Conservation (phyloP, 257 asterid species). For the Nicotiana undulata region DNA sequence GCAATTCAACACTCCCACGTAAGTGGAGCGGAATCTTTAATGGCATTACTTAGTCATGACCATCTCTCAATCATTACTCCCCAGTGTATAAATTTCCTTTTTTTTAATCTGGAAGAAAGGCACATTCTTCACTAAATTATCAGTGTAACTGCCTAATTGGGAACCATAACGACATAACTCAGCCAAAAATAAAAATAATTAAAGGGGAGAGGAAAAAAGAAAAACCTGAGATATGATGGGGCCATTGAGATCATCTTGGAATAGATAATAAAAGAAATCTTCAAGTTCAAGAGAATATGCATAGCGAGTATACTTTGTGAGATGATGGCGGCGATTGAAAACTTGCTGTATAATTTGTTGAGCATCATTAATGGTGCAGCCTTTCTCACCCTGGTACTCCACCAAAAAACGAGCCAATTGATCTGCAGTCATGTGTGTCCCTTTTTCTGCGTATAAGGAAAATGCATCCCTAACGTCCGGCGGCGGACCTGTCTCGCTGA, state of each 20-base stretch:
- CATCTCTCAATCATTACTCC: background rate
- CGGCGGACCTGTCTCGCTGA: constrained; percentile 87
- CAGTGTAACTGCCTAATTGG: background rate
- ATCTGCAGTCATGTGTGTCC: constrained; percentile 48
- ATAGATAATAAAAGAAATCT: constrained; percentile 69
- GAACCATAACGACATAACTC: background rate
- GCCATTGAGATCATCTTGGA: constrained; percentile 85
- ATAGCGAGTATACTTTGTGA: constrained; percentile 16
- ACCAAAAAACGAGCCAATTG: constrained; percentile 62
- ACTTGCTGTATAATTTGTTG: constrained; percentile 48
- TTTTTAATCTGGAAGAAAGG: background rate
- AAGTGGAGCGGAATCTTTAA: background rate
- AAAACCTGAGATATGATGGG: constrained; percentile 59
- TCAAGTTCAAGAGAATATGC: constrained; percentile 46
- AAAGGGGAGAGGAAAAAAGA: background rate
- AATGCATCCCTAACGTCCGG: constrained; percentile 79
- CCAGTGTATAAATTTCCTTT: background rate
- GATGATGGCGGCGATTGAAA: constrained; percentile 40
- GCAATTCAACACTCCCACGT: background rate
- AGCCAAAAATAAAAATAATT: background rate
- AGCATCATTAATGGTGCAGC: constrained; percentile 43
- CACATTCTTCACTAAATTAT: background rate
- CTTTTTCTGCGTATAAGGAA: constrained; percentile 45
- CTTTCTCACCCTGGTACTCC: constrained; percentile 55
- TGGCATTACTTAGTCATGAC: background rate